Base-by-base conservation (phyloP, 768 basidiomycete species). In the Pleurotus tuber-regium region DNA sequence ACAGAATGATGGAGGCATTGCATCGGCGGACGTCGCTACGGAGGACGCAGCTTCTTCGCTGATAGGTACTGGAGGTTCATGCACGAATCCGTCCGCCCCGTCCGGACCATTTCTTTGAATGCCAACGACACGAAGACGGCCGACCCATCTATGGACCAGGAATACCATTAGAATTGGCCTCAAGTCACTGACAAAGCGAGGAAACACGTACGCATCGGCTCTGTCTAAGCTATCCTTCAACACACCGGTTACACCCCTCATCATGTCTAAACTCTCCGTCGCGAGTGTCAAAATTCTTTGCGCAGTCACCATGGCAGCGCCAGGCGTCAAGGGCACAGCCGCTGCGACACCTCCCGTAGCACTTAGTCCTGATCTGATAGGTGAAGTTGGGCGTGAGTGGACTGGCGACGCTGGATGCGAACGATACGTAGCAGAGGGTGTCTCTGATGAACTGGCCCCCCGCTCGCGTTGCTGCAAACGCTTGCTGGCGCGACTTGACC, bases 201-300 rank as follows among this genome's bases (percentile, higher is more conserved):
- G 33, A 43, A 24, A 52, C 6, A 79, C 85, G 38, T 66, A 92
- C 82, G 87, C 80, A 64, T 95, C 93, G 25, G 92, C 93, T 50
- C 86, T 75, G 64, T 94, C 92, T 66, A 95, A 71, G 55, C 85
- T 89, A 54, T 94, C 93, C 60, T 84, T 87, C 54, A 95, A 87
- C 19, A 95, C 90, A 3, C 81, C 78, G n/a, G 90, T 90, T 24
- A 94, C 90, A 24, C 89, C 83, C 24, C 86, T 76, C 76, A 96
- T 84, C 91, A 94, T 95, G 62, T 96, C 92, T 66, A 96, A 62
- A 62, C 92, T 93, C 72, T 96, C 94, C 11, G 87, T 88, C 10
- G 93, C 92, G 7, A 96, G 80, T 6, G 85, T 83, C 57, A 96
- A 64, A 16, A 96, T 85, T 44, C 87, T 73, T 64, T 90, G 87